These are phyloP conservation scores for Adansonia grandidieri DNA, from an alignment of 441 rosid genomes.

Conservation along the genomic window DNA sequence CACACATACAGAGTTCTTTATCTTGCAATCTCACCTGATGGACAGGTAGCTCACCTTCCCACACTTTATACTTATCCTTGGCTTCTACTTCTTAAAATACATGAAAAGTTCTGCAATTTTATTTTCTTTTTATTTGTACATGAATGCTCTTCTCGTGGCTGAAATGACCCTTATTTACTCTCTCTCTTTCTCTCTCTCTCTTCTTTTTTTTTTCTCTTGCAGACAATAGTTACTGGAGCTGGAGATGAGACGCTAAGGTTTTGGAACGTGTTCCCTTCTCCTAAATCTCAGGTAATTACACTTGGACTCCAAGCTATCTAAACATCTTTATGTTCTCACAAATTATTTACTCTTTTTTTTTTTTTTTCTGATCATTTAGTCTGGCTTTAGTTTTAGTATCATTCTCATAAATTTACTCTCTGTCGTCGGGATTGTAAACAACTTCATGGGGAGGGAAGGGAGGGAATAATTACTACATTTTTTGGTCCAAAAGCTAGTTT, in stretches of 20 bases:
- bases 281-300: constrained; percentile 73
- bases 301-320: constrained; percentile 6
- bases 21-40: constrained; percentile 97
- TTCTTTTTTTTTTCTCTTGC: constrained; percentile 20
- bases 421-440: neutral
- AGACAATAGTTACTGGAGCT: constrained; percentile 97
- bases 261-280: constrained; percentile 97
- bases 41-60: constrained; percentile 64
- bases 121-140: neutral
- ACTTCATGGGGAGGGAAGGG: neutral
- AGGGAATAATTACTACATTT: neutral
- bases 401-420: neutral
- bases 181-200: too few relatives aligned
- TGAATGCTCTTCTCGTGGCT: constrained; percentile 4
- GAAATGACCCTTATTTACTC: neutral
- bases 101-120: neutral
- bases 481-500: constrained; percentile 7
- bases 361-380: neutral
- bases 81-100: neutral
- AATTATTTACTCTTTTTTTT: neutral
- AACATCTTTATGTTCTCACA: neutral
- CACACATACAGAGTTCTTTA: constrained; percentile 89
- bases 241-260: constrained; percentile 96
- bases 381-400: neutral
- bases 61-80: neutral